Evolutionary conservation across 202 grass and related monocot species (phyloP).

Genomic region (Panicum virgatum): DNA sequence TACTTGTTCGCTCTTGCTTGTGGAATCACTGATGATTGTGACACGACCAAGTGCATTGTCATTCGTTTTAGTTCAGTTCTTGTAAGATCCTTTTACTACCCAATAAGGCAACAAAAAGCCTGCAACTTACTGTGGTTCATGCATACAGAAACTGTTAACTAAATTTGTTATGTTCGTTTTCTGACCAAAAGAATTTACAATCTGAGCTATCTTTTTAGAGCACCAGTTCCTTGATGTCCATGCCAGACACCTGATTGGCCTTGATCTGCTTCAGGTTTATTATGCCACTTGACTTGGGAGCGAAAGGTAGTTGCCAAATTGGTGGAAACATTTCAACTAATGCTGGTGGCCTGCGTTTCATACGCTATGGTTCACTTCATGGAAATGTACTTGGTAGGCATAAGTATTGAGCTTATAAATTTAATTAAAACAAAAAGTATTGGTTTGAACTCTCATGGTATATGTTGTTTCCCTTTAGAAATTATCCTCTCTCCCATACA

Average conservation of each 20-base stretch:
- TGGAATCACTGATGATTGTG: conserved; percentile 17
- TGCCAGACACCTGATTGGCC: neutral
- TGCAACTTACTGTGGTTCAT: neutral
- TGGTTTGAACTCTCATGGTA: neutral
- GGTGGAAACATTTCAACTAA: conserved; percentile 97
- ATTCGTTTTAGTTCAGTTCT: neutral
- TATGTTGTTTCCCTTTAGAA: neutral
- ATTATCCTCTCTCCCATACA: conserved; percentile 41
- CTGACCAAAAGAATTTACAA: neutral
- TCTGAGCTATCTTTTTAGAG: neutral
- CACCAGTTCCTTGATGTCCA: neutral
- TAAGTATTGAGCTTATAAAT: conserved; percentile 6
- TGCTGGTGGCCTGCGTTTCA: conserved; percentile 88
- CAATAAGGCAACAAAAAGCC: neutral
- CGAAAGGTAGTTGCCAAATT: conserved; percentile 97
- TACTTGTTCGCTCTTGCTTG: neutral
- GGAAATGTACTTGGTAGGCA: conserved; percentile 87
- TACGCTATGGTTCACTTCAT: conserved; percentile 97
- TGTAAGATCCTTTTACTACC: neutral
- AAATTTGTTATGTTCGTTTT: neutral
- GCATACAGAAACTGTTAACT: neutral
- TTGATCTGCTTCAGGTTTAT: conserved; percentile 63
- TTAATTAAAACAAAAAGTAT: neutral
- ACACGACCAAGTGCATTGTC: conserved; percentile 15
- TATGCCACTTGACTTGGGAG: conserved; percentile 97